Base-by-base conservation (phyloP, 192 early-diverging fungal species). In the Coemansia sp. region DNA sequence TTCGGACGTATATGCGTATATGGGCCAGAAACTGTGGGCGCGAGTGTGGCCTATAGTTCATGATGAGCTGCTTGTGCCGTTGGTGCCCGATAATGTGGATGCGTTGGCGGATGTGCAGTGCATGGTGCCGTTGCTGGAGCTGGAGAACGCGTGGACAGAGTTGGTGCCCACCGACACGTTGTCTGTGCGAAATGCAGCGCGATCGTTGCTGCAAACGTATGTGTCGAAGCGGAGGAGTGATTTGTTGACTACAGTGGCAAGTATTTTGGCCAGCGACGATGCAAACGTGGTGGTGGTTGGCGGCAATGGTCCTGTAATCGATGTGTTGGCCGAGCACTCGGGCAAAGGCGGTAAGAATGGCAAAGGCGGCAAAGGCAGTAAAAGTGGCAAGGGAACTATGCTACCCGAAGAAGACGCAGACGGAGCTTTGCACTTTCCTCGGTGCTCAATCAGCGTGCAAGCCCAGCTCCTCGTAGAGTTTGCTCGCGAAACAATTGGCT, bases 391-490 rank as follows among this genome's bases (percentile, higher is more conserved):
- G 23, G 57, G 29, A 55, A 19, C 21, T 10, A 53, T 52, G 12
- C 58, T 51, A 25, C 37, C 45, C 1, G 45, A 22, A 11, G 69
- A 65, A 35, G 64, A 57, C 32, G 7, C 32, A 11, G 63, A 51
- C 19, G 66, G 61, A 2, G 62, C 63, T 11, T 51, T 73, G 37
- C 22, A 57, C 11, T 70, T 74, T 55, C 67, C 72, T 17, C 66
- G 68, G 5, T 80, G 77, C 62, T 70, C 72, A 11, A 52, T 80
- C 43, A 74, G 72, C 62, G 62, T 60, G 5, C 70, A 70, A 2
- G 77, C 77, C 4, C 77, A 80, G 68, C 67, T 61, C n/a, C 62
- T 80, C 50, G 65, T 74, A 0, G 77, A 80, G 14, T 80, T 80
- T 71, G 77, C 72, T 11, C 67, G 58, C 43, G 77, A 73, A 45